phyloP scores from a whole-genome alignment of 345 rosid genomes.

The Acer yangbiense region DNA sequence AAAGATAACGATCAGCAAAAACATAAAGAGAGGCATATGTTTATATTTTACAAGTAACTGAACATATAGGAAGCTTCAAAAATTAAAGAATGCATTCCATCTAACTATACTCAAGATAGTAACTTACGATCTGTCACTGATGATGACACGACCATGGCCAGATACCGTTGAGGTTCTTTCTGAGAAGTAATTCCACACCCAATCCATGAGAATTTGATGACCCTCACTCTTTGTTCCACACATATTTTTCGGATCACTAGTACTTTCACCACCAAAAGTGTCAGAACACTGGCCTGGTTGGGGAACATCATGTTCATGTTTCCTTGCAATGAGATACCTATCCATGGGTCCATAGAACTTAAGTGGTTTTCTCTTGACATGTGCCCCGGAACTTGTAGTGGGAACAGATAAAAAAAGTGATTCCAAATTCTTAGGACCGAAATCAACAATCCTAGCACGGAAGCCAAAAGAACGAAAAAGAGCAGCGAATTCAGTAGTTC shows the following conservation, averaged over 20 bases:
- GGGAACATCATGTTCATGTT: slow-evolving; percentile 17
- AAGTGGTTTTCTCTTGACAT: slow-evolving; percentile 37
- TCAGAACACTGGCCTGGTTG: slow-evolving; percentile 13
- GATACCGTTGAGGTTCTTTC: slow-evolving; percentile 36
- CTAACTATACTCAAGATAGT: slow-evolving; percentile 2
- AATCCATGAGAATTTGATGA: slow-evolving; percentile 55
- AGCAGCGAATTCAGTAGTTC: slow-evolving; percentile 81
- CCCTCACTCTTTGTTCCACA: slow-evolving; percentile 31
- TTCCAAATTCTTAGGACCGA: slow-evolving; percentile 60
- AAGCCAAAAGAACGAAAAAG: slow-evolving; percentile 76
- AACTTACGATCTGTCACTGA: slow-evolving; percentile 54
- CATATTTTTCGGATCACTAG: background rate
- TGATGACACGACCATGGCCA: slow-evolving; percentile 36
- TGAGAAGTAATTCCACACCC: slow-evolving; percentile 87
- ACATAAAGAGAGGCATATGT: slow-evolving; percentile 10
- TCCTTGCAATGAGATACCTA: slow-evolving; percentile 38
- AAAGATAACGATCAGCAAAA: slow-evolving; percentile 19
- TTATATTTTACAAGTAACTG: background rate
- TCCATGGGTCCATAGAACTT: slow-evolving; percentile 73
- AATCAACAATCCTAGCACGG: slow-evolving; percentile 73
- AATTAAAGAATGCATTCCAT: background rate
- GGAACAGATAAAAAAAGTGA: slow-evolving; percentile 65
- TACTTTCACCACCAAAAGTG: slow-evolving; percentile 7
- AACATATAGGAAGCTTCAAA: background rate
- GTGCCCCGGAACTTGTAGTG: slow-evolving; percentile 41